Conservation (phyloP, 139 green algal genomes). For the Coelastrella sp. region DNA sequence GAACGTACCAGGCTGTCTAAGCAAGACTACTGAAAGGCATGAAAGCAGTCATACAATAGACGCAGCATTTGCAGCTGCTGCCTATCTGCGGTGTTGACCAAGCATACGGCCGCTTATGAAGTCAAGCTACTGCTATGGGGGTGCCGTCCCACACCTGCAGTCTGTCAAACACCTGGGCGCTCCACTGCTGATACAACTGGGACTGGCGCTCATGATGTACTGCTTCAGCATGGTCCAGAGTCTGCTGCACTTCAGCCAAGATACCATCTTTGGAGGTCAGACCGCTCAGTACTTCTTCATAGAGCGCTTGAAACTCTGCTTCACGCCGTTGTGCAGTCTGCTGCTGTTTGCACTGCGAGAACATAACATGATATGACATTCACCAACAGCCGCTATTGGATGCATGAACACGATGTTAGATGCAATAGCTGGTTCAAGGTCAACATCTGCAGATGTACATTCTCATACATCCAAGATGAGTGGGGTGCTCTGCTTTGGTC, state of each 20-base stretch:
- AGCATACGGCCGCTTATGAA: too few species aligned
- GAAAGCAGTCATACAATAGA: neutral
- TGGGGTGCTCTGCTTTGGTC: too few species aligned
- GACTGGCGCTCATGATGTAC: neutral
- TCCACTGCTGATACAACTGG: constrained; percentile 57
- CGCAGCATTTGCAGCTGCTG: neutral
- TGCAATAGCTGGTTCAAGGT: too few species aligned
- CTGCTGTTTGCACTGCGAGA: constrained; percentile 3
- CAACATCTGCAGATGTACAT: too few species aligned
- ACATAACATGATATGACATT: neutral
- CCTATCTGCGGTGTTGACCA: too few species aligned
- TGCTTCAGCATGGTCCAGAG: constrained; percentile 27
- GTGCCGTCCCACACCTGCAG: constrained; percentile 55
- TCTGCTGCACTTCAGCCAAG: constrained; percentile 10
- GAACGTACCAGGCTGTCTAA: too few species aligned
- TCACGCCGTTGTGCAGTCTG: neutral
- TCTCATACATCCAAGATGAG: too few species aligned
- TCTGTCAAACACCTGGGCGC: constrained; percentile 58
- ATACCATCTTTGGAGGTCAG: constrained; percentile 4
- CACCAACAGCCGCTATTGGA: too few species aligned
- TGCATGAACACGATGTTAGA: too few species aligned
- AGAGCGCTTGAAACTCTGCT: constrained; percentile 29
- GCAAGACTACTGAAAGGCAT: too few species aligned
- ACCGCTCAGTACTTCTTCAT: constrained; percentile 29
- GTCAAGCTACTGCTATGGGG: neutral